Base-by-base conservation (phyloP, 805 yeast genomes). In the Zygosaccharomyces lentus region DNA sequence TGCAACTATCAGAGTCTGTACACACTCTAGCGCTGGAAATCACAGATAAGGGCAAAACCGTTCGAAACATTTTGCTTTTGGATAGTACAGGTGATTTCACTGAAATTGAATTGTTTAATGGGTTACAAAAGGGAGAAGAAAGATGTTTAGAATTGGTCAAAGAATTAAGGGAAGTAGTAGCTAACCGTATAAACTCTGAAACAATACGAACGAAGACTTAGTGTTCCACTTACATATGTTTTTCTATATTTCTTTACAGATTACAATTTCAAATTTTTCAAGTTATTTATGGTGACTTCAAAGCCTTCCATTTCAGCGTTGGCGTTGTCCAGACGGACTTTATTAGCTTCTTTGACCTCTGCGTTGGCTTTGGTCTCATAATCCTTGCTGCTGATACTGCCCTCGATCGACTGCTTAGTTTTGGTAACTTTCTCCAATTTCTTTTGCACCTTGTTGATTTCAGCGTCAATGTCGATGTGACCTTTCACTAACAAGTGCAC, bases 401-500 rank as follows among this genome's bases (percentile, higher is more conserved):
- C 91, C 54, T 81, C 80, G 50, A 87, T 75, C 60, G 78, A 76
- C 52, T 74, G 75, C 61, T 78, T 76, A 52, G 78, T 70, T 57
- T 78, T 82, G 55, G 71, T 67, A 36, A 83, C 78, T 67, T 83
- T 84, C 49, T 67, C 76, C 59, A 90, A 75, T 73, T 86, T 91
- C 76, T 80, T 80, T 59, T 73, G 67, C 31, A 89, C 93, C 76
- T 91, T 93, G 56, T 73, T 63, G 59, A 93, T 86, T 72, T 93
- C 98, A 46, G 84, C 84, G 59, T 89, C 97, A 56, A 90, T 78
- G 67, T 91, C 97, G 56, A 93, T 82, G 64, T 85, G 90, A 45
- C 98, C 99, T 75, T 88, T 90, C 47, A 91, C 96, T 65, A 93
- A 75, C 25, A 91, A 79, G 60, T 88, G 96, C 16, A 90, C 98